Conservation (phyloP, 176 grass and related monocot genomes). For the Avena eriantha region DNA sequence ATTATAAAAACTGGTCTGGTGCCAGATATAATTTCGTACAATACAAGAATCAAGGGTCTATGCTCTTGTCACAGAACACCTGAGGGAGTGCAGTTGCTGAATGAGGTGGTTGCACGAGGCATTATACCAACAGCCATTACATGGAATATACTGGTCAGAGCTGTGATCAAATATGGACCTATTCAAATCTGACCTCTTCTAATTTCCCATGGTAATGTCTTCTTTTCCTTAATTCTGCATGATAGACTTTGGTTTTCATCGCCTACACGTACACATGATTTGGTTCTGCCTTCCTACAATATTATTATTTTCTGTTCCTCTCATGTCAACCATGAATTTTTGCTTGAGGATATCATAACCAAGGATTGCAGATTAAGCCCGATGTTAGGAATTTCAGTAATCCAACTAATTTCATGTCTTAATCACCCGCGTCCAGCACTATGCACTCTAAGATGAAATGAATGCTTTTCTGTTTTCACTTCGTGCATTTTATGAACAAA, state of each 20-base stretch:
- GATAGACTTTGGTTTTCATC: slow-evolving; percentile 10
- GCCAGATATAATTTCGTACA: slow-evolving; percentile 89
- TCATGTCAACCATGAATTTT: slow-evolving; percentile 9
- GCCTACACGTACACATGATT: neutral
- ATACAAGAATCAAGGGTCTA: slow-evolving; percentile 85
- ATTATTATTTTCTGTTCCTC: slow-evolving; percentile 13
- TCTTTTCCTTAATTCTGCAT: slow-evolving; percentile 20
- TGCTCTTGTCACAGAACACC: slow-evolving; percentile 79
- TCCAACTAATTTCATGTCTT: slow-evolving; percentile 19
- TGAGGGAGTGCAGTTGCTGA: slow-evolving; percentile 69
- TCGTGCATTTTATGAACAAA: slow-evolving; percentile 17
- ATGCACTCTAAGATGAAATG: slow-evolving; percentile 39
- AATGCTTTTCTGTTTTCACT: neutral
- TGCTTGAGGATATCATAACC: neutral
- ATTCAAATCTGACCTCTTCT: slow-evolving; percentile 51
- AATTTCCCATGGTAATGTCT: slow-evolving; percentile 40
- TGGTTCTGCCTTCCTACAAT: slow-evolving; percentile 1
- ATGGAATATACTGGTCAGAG: slow-evolving; percentile 92
- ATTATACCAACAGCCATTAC: slow-evolving; percentile 78
- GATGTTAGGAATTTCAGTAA: neutral
- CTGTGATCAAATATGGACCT: slow-evolving; percentile 66
- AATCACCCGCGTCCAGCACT: neutral
- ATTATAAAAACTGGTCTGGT: slow-evolving; percentile 70
- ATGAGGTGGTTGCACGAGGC: slow-evolving; percentile 66
- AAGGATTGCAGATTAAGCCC: neutral